Evolutionary conservation across 306 rosid genomes (phyloP), one percentile per base, ranked within the genome.

Genomic region (Herpetospermum pedunculosum): DNA sequence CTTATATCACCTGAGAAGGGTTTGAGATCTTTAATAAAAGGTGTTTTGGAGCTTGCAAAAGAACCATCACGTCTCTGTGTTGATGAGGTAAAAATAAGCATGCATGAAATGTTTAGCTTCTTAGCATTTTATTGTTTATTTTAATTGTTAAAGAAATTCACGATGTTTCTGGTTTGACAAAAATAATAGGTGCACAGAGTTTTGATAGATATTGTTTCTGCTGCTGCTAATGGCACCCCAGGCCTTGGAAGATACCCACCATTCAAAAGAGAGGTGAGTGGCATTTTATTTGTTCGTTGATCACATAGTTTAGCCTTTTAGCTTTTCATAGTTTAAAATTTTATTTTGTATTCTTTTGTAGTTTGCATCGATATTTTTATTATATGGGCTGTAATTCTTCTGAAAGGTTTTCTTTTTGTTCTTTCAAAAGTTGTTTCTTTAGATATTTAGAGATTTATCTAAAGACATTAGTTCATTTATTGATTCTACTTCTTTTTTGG

Each of bases 1-100:
- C 97, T 94, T 77, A 91, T 94, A 77, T 94, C 99, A 57, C 99
- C 99, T 49, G 99, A 91, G 83, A 94, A 94, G 85, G 99, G 99
- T 76, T 84, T 94, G 82, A 86, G 99, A 83, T 94, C 99, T 50
- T 80, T 94, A 72, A 94, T 94, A 75, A 94, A 94, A 85, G 96
- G 92, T 76, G 99, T 94, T 70, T 78, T 94, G 79, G 99, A 94
- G 88, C 99, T 94, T 78, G 97, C 97, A 4, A 94, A 94, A 82
- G 99, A 94, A 52, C 99, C 99, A 77, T 88, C 99, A 13, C 91
- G 92, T 38, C 99, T 94, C 60, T 94, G 97, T 82, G 99, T 94
- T 80, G 97, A 94, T 38, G 99, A 94, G 97, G 99, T 94, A 89
- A 80, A 34, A 16, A 43, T 77, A 19, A 70, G 16, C 37, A 25